These are phyloP conservation scores for Epicoccum sorghinum DNA, from an alignment of 2,329 filamentous ascomycete species.

Conservation along the genomic window DNA sequence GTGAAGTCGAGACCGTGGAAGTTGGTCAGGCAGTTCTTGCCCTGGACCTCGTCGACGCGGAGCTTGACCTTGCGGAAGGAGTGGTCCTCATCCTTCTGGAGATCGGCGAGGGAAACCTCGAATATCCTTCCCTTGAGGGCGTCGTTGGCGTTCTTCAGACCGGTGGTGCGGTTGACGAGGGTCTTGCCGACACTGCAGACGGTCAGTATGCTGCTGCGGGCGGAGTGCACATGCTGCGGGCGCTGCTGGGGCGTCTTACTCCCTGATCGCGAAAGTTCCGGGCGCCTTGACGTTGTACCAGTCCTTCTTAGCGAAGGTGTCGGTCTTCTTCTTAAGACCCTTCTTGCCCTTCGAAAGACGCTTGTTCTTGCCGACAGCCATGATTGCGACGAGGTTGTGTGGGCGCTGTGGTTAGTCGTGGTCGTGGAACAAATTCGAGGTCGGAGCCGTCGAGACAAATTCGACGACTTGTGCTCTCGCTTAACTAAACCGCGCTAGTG, in stretches of 20 bases:
- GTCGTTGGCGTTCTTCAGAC: constrained; percentile 99
- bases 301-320: constrained; percentile 98
- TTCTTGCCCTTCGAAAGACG: constrained; percentile 99
- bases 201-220: constrained; percentile 15
- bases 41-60: constrained; percentile 97
- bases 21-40: constrained; percentile 99
- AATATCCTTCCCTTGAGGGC: constrained; percentile 98
- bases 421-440: constrained; percentile 8
- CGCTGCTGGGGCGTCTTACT: constrained; percentile 68
- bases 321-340: constrained; percentile 99
- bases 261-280: constrained; percentile 92
- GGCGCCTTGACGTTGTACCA: constrained; percentile 99
- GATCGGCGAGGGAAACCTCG: constrained; percentile 97
- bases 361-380: constrained; percentile 98
- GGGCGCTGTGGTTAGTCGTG: constrained; percentile 40
- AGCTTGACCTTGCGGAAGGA: constrained; percentile 99
- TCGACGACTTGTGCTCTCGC: constrained; percentile 5
- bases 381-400: constrained; percentile 64
- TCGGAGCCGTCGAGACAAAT: constrained; percentile 1
- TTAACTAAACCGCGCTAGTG: not conserved
- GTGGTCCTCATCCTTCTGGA: constrained; percentile 99
- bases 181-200: constrained; percentile 92
- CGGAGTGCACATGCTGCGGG: constrained; percentile 16
- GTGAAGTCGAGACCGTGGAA: constrained; percentile 99
- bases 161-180: constrained; percentile 97